These are phyloP conservation scores for Ensete glaucum DNA, from an alignment of 176 grass and related monocot species.

Conservation along the genomic window DNA sequence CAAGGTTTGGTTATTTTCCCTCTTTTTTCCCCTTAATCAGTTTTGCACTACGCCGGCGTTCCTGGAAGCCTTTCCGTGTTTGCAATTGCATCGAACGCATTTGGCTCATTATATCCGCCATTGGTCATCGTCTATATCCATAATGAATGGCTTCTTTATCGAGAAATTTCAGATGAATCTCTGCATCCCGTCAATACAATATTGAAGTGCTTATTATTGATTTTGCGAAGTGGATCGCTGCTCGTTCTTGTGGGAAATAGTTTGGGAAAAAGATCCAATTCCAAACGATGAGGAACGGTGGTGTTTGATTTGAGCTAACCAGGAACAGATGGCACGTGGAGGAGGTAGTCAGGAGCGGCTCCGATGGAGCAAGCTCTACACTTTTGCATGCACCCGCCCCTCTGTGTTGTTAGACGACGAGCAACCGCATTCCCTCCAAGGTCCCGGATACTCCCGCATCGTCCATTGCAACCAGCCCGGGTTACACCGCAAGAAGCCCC, in stretches of 20 bases:
- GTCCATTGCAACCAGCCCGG: slow-evolving; percentile 71
- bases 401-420: slow-evolving; percentile 1
- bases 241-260: too few relatives aligned
- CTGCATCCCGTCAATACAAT: neutral
- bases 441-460: slow-evolving; percentile 74
- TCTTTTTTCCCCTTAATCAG: neutral
- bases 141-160: neutral
- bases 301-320: slow-evolving; percentile 19
- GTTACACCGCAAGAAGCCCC: slow-evolving; percentile 49
- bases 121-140: neutral
- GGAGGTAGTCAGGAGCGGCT: slow-evolving; percentile 54
- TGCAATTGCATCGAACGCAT: too few relatives aligned
- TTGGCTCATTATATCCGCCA: neutral
- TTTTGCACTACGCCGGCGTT: too few relatives aligned
- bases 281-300: neutral
- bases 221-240: neutral
- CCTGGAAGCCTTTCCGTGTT: too few relatives aligned
- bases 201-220: neutral
- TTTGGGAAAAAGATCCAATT: neutral
- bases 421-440: slow-evolving; percentile 30
- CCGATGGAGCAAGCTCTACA: slow-evolving; percentile 95
- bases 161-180: neutral
- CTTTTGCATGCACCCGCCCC: slow-evolving; percentile 66
- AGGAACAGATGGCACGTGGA: slow-evolving; percentile 27
- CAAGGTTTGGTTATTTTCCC: neutral